These are phyloP conservation scores for Beauveria scarabaeidicola DNA, from an alignment of 2,329 filamentous ascomycete genomes.

Conservation along the genomic window DNA sequence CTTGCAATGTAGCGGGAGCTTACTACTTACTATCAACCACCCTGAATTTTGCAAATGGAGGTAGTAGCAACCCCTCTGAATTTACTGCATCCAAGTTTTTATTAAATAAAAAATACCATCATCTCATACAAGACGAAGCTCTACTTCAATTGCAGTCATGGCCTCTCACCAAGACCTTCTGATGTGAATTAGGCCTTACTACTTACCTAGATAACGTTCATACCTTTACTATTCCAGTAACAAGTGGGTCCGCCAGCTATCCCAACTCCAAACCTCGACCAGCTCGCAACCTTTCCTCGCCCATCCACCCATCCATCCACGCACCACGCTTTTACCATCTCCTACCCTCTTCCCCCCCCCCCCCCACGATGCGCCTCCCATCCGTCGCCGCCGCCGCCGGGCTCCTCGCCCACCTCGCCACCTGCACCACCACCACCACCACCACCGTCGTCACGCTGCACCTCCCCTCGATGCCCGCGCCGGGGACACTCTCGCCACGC, in stretches of 20 bases:
- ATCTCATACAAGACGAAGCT: too few relatives aligned
- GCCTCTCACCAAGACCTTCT: too few relatives aligned
- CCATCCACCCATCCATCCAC: not conserved
- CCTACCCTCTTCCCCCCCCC: not conserved
- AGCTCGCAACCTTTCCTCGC: not conserved
- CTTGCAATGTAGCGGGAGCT: not conserved
- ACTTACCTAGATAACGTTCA: too few relatives aligned
- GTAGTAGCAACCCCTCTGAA: too few relatives aligned
- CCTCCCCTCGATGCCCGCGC: constrained; percentile 41
- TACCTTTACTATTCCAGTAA: not conserved
- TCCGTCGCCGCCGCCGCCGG: constrained; percentile 21
- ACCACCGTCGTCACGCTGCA: constrained; percentile 35
- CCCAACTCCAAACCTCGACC: not conserved
- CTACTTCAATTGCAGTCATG: too few relatives aligned
- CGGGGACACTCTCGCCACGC: constrained; percentile 49
- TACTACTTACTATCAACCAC: too few relatives aligned
- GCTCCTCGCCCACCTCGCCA: constrained; percentile 25
- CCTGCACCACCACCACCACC: constrained; percentile 16
- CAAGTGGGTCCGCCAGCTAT: not conserved
- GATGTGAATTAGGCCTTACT: too few relatives aligned
- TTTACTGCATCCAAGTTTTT: too few relatives aligned
- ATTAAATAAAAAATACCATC: too few relatives aligned
- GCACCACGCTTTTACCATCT: not conserved
- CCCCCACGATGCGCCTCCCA: not conserved
- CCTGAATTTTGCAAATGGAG: too few relatives aligned